Conservation (phyloP, 768 basidiomycete species). For the Calocera cornea region DNA sequence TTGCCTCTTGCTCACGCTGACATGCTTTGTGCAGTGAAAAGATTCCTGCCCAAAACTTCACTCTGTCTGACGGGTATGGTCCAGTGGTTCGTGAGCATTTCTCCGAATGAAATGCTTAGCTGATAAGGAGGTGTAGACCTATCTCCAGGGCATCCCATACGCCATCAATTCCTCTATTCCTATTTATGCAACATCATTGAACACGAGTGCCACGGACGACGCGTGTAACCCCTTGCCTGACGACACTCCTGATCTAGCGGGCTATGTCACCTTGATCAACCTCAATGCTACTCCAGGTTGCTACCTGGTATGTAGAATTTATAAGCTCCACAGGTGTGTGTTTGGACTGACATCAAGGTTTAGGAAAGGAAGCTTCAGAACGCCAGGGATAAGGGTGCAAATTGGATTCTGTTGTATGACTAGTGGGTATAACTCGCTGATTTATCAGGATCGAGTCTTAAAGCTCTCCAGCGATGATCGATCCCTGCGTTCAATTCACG, state of each 20-base stretch:
- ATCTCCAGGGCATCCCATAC: slow-evolving; percentile 40
- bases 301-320: background rate
- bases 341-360: no score
- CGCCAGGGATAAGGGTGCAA: slow-evolving; percentile 40
- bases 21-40: no score
- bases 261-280: slow-evolving; percentile 41
- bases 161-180: slow-evolving; percentile 34
- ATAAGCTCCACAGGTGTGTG: no score
- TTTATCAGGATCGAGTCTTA: slow-evolving; percentile 39
- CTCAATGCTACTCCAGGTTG: slow-evolving; percentile 22
- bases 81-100: no score
- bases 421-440: background rate
- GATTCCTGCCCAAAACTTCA: no score
- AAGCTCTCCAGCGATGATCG: no score
- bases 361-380: slow-evolving; percentile 41
- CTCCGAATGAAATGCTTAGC: no score
- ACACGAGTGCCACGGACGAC: slow-evolving; percentile 40
- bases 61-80: no score
- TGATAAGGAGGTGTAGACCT: slow-evolving; percentile 15
- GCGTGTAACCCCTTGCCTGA: slow-evolving; percentile 46
- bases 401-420: slow-evolving; percentile 35
- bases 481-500: slow-evolving; percentile 22
- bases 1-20: no score
- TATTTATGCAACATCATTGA: slow-evolving; percentile 45
- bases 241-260: slow-evolving; percentile 39